These are phyloP conservation scores for Scheffersomyces ergatensis DNA, from an alignment of 805 yeast genomes.

Conservation along the genomic window DNA sequence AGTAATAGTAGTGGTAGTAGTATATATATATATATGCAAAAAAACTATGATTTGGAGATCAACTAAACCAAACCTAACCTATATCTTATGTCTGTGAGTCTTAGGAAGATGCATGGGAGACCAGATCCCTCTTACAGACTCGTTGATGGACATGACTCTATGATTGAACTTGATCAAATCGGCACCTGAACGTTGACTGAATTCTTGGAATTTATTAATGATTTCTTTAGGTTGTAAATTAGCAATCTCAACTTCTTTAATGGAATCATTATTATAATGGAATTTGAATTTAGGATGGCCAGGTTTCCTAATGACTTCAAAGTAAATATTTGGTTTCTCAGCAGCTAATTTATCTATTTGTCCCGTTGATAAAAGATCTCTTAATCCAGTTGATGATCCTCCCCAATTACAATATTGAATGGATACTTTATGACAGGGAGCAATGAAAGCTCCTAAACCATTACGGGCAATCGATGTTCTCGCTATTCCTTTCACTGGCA, in stretches of 20 bases:
- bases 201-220: constrained; percentile 58
- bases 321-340: constrained; percentile 63
- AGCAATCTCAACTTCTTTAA: constrained; percentile 63
- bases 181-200: constrained; percentile 72
- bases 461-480: constrained; percentile 64
- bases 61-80: no score
- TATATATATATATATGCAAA: no score
- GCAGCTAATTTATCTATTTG: constrained; percentile 56
- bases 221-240: constrained; percentile 66
- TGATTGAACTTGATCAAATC: constrained; percentile 62
- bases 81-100: constrained; percentile 39
- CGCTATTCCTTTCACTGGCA: constrained; percentile 61
- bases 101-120: constrained; percentile 80
- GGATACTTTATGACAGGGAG: constrained; percentile 72
- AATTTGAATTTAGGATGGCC: constrained; percentile 78
- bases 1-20: no score
- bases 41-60: no score
- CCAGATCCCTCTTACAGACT: constrained; percentile 94
- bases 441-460: constrained; percentile 72
- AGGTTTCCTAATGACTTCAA: constrained; percentile 62
- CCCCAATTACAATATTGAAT: constrained; percentile 93
- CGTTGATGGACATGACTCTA: constrained; percentile 72
- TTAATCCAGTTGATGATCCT: constrained; percentile 85
- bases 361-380: constrained; percentile 58
- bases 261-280: constrained; percentile 31